Evolutionary conservation across 306 rosid species (phyloP), one percentile per base, ranked within the genome.

Genomic region (Chamaecrista fasciculata): DNA sequence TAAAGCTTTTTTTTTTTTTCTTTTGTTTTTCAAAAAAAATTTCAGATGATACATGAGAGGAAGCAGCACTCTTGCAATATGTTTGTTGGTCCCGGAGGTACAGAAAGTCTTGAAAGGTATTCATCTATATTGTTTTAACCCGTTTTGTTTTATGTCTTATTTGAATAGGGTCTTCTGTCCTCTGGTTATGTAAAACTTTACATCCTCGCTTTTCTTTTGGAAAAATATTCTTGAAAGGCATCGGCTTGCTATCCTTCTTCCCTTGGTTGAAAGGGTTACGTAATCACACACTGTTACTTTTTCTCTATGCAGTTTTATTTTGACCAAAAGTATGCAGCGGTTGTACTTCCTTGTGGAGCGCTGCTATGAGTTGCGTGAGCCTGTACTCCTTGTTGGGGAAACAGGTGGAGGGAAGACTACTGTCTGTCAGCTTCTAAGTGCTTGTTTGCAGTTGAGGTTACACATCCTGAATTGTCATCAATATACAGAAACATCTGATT

Each of bases 371-470:
- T 76, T 84, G 71, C 82, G 82, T 11, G 98, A 94, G 71, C 98
- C 98, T 68, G 96, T 88, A 48, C 91, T 94, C 61, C 96, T 94
- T 72, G 87, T 94, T 74, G 98, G 98, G 76, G 97, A 94, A 81
- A 94, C 98, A 3, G 98, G 98, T 76, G 96, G 96, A 77, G 98
- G 98, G 76, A 94, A 94, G 86, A 94, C 98, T 56, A 94, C 97
- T 21, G 93, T 94, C 52, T 94, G 98, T 74, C 97, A 94, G 78
- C 78, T 86, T 49, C 76, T 94, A 83, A 90, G 92, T 84, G 76
- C 79, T 62, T 56, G 62, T 77, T 78, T 88, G 87, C 82, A 72
- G 74, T 77, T 69, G 39, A 88, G 86, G 59, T 84, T 94, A 53
- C 96, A 85, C 71, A 94, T 84, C 26, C 80, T 94, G 70, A 94